These are phyloP conservation scores for Mycena vulgaris DNA, from an alignment of 768 basidiomycete species.

Conservation along the genomic window DNA sequence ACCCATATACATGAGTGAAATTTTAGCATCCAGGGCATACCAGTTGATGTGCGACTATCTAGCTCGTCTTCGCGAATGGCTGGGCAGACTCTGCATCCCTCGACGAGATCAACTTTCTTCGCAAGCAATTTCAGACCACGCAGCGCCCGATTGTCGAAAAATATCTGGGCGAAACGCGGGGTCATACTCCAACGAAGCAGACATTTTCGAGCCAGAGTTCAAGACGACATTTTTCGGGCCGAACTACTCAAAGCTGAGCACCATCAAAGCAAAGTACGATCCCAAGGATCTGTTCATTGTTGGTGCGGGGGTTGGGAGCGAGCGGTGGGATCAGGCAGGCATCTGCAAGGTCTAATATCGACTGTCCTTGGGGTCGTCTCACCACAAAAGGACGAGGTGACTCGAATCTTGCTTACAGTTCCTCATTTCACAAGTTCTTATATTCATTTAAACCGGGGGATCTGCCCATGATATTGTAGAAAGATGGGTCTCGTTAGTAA, in stretches of 20 bases:
- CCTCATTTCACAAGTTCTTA: too few relatives aligned
- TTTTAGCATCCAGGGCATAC: too few relatives aligned
- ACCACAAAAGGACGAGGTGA: too few relatives aligned
- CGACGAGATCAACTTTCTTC: constrained; percentile 35
- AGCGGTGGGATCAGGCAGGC: constrained; percentile 50
- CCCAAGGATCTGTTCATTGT: constrained; percentile 52
- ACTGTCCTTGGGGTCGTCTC: too few relatives aligned
- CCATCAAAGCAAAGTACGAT: constrained; percentile 50
- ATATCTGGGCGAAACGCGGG: constrained; percentile 47
- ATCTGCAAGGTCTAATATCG: constrained; percentile 41
- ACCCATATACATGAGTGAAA: constrained; percentile 49
- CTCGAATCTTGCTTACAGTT: too few relatives aligned
- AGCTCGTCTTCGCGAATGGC: constrained; percentile 38
- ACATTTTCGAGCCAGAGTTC: constrained; percentile 49
- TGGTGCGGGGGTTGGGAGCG: constrained; percentile 48
- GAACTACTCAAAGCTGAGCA: constrained; percentile 49
- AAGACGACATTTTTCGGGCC: constrained; percentile 50
- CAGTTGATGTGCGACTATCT: too few relatives aligned
- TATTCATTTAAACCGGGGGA: too few relatives aligned
- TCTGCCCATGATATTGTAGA: too few relatives aligned
- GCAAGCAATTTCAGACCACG: constrained; percentile 40
- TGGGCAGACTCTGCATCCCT: constrained; percentile 37
- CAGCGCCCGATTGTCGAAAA: constrained; percentile 46
- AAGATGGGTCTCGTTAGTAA: too few relatives aligned
- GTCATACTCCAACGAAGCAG: constrained; percentile 54